Percentiles rank a stretch among this genome's conserved stretches.
Evolutionary conservation across 176 grass and related monocot species (phyloP).

Genomic region (Chrysopogon serrulatus): DNA sequence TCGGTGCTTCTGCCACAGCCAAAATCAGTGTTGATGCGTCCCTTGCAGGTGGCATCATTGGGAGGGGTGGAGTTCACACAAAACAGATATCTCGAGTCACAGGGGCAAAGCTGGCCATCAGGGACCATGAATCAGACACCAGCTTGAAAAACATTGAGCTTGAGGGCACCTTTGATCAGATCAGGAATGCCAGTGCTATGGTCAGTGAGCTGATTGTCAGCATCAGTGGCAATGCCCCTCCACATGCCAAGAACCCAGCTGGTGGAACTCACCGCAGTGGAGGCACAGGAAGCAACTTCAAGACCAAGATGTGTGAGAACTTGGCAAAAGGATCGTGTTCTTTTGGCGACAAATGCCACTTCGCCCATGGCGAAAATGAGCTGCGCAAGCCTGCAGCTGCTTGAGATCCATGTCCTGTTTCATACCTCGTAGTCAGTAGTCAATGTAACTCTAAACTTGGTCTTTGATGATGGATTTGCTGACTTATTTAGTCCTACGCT

Average conservation of each 20-base stretch:
- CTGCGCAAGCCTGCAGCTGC: conserved; percentile 39
- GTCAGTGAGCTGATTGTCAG: conserved; percentile 74
- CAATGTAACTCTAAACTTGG: not conserved
- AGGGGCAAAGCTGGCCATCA: conserved; percentile 63
- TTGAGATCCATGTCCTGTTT: conserved; percentile 21
- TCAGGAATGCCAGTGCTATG: conserved; percentile 73
- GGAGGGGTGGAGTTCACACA: conserved; percentile 72
- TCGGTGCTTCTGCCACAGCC: conserved; percentile 70
- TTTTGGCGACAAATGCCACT: conserved; percentile 74
- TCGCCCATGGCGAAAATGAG: conserved; percentile 68
- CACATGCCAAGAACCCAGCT: not conserved
- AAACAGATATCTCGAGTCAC: conserved; percentile 76
- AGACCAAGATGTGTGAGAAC: conserved; percentile 83
- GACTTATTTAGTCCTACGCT: not conserved
- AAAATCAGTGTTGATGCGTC: conserved; percentile 79
- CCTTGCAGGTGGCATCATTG: conserved; percentile 68
- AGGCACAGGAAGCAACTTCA: conserved; percentile 52
- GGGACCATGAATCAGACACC: conserved; percentile 65
- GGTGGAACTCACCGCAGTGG: conserved; percentile 6
- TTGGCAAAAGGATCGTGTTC: conserved; percentile 65
- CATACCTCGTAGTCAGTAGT: not conserved
- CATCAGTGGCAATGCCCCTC: conserved; percentile 24
- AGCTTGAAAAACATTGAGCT: conserved; percentile 84
- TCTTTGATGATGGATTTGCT: conserved; percentile 11
- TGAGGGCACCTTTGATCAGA: conserved; percentile 89